Conservation (phyloP, 495 filamentous ascomycete species). For the Podospora bellae-mahoneyi region DNA sequence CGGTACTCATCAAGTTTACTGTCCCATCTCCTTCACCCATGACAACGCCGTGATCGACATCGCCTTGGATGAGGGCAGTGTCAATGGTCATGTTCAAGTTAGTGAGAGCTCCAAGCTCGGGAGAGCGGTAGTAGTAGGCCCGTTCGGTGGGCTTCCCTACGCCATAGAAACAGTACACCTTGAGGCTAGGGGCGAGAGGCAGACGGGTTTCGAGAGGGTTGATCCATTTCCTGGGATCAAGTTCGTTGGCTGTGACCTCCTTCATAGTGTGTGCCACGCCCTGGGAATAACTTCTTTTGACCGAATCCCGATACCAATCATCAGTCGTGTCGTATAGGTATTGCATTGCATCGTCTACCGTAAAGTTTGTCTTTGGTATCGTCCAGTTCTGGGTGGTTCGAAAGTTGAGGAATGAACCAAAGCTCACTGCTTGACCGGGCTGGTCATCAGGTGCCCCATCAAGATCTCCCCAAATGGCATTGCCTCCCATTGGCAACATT, state of each 20-base stretch:
- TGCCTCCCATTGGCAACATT: conserved; percentile 95
- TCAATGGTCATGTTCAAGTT: conserved; percentile 88
- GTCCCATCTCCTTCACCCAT: conserved; percentile 96
- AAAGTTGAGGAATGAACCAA: conserved; percentile 84
- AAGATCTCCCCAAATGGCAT: conserved; percentile 88
- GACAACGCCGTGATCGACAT: conserved; percentile 80
- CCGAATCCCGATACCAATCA: conserved; percentile 75
- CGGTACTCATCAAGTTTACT: conserved; percentile 79
- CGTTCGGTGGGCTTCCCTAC: conserved; percentile 88
- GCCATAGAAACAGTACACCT: conserved; percentile 98
- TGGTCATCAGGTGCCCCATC: conserved; percentile 87
- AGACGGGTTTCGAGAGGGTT: conserved; percentile 91
- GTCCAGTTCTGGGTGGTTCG: conserved; percentile 57
- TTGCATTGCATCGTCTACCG: conserved; percentile 67
- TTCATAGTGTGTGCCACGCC: conserved; percentile 77
- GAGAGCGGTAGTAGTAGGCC: conserved; percentile 83
- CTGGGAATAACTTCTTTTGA: conserved; percentile 74
- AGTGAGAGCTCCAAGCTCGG: conserved; percentile 57
- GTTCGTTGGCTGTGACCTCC: conserved; percentile 85
- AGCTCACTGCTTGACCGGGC: conserved; percentile 66
- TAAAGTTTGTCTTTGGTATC: conserved; percentile 66
- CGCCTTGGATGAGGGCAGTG: conserved; percentile 62
- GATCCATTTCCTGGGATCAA: conserved; percentile 79
- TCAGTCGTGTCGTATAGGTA: conserved; percentile 78
- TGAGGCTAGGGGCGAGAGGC: conserved; percentile 82